Evolutionary conservation across 1,139 yeast species (phyloP).

Genomic region (Saccharomyces hybrid): DNA sequence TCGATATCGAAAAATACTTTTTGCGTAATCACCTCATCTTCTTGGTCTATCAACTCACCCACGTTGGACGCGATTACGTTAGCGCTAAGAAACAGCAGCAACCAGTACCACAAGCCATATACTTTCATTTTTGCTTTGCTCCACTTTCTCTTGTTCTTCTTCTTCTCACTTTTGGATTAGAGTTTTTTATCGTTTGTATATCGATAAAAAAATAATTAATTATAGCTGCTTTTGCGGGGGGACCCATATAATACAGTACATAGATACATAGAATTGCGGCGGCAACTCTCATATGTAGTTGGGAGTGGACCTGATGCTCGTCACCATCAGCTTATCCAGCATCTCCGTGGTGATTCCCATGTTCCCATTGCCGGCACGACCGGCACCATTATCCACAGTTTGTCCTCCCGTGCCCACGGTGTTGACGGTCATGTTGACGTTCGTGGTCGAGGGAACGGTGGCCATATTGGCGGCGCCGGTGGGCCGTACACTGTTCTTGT

Average conservation of each 20-base stretch:
- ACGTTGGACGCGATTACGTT: not conserved
- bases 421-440: slow-evolving; percentile 10
- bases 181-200: not conserved
- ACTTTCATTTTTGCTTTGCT: not conserved
- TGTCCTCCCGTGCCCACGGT: not conserved
- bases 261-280: not conserved
- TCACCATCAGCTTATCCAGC: slow-evolving; percentile 27
- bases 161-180: not conserved
- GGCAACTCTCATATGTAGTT: slow-evolving; percentile 19
- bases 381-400: slow-evolving; percentile 6
- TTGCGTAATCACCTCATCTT: not conserved
- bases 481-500: slow-evolving; percentile 12
- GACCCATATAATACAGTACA: not conserved
- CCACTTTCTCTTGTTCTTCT: not conserved
- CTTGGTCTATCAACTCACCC: not conserved
- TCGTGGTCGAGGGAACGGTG: slow-evolving; percentile 12
- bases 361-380: slow-evolving; percentile 10
- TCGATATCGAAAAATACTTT: slow-evolving; percentile 33
- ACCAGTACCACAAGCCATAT: not conserved
- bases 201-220: not conserved
- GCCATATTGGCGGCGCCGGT: slow-evolving; percentile 2
- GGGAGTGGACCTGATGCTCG: slow-evolving; percentile 30
- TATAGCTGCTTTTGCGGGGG: not conserved
- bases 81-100: not conserved
- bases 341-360: slow-evolving; percentile 22